These are phyloP conservation scores for Lolium perenne DNA, from an alignment of 176 grass and related monocot genomes.

Conservation along the genomic window DNA sequence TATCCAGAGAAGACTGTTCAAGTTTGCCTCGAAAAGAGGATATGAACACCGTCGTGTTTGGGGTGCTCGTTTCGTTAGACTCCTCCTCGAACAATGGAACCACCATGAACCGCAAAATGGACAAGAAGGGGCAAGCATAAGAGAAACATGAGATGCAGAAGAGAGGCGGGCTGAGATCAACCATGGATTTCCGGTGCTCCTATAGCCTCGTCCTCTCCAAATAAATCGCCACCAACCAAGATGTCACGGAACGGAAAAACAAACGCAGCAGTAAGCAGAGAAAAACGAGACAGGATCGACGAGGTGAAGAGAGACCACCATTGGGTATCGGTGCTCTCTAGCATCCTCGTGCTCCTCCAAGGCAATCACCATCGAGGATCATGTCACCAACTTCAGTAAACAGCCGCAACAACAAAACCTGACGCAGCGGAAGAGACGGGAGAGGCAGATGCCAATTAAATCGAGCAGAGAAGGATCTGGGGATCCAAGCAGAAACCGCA, in stretches of 20 bases:
- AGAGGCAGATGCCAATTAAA: no score
- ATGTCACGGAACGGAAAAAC: background rate
- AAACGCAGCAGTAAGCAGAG: background rate
- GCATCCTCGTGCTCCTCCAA: background rate
- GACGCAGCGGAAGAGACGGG: no score
- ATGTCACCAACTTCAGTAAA: no score
- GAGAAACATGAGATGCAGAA: background rate
- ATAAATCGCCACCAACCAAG: background rate
- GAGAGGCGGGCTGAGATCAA: constrained; percentile 3
- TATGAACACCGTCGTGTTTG: background rate
- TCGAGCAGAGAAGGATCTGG: no score
- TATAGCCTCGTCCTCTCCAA: background rate
- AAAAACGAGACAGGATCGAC: background rate
- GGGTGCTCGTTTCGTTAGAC: background rate
- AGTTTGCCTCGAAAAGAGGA: background rate
- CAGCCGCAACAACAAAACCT: no score
- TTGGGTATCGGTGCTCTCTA: background rate
- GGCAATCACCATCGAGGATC: no score
- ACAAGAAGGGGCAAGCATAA: no score
- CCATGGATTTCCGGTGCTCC: background rate
- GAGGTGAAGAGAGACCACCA: constrained; percentile 13
- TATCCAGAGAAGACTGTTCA: background rate
- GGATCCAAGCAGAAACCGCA: no score
- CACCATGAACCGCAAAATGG: background rate
- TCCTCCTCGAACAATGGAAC: constrained; percentile 12